A percentile compares a stretch with the other conserved stretches of the same genome.
Conservation (phyloP, 2,329 filamentous ascomycete genomes). For the Claviceps sp. region DNA sequence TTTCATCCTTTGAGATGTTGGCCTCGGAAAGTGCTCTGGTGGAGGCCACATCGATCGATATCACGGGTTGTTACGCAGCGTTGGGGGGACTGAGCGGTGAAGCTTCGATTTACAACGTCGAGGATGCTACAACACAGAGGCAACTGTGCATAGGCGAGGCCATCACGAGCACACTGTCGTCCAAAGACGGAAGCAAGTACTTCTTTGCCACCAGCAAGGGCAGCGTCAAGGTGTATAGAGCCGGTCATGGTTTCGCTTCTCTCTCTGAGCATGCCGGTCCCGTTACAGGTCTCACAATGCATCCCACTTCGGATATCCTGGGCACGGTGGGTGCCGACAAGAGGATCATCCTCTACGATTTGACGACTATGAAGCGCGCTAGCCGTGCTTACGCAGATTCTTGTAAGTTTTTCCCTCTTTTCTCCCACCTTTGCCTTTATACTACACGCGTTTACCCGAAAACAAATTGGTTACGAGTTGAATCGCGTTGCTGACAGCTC, state of each 20-base stretch:
- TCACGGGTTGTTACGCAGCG: constrained; percentile 51
- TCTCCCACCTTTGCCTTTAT: background rate
- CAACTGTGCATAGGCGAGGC: constrained; percentile 53
- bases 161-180: constrained; percentile 53
- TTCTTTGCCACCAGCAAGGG: constrained; percentile 65
- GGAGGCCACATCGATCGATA: constrained; percentile 34
- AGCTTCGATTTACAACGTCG: constrained; percentile 62
- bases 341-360: constrained; percentile 81
- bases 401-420: constrained; percentile 40
- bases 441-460: background rate
- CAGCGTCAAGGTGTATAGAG: constrained; percentile 65
- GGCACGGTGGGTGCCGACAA: constrained; percentile 86
- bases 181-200: constrained; percentile 42
- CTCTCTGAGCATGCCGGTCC: constrained; percentile 75
- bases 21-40: constrained; percentile 30
- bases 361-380: constrained; percentile 51
- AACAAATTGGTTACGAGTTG: background rate
- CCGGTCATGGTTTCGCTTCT: constrained; percentile 52
- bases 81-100: constrained; percentile 63
- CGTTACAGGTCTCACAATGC: constrained; percentile 62
- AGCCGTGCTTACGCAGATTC: constrained; percentile 70
- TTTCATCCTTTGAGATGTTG: constrained; percentile 37
- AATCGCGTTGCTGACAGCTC: constrained; percentile 4
- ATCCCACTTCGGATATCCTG: constrained; percentile 70
- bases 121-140: constrained; percentile 53